Base-by-base conservation (phyloP, 2,329 filamentous ascomycete species). In the Neofusicoccum sp. region DNA sequence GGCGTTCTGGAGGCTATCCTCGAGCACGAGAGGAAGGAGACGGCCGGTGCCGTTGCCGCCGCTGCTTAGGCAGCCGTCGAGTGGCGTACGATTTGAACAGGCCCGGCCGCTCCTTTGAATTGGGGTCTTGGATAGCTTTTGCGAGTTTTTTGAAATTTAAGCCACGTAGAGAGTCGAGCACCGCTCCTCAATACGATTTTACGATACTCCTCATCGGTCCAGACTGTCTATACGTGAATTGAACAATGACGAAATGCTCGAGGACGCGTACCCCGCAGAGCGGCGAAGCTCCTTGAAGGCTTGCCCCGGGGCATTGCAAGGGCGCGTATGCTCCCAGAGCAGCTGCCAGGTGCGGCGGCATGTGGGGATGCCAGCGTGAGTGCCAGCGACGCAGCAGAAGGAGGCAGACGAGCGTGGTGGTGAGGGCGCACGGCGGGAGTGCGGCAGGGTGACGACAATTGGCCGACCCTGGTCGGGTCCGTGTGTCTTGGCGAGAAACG, bases 1-100 rank as follows among this genome's bases (percentile, higher is more conserved):
- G 75, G 72, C 30, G 76, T 82, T 12, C 74, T 86, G 26, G 79
- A 82, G 69, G 73, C 72, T 34, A 68, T 81, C 34, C 71, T 82
- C 6, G 79, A 80, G 69, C 74, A 74, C 58, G 79, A 81, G 70
- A 72, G 73, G 57, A 69, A 73, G 62, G 72, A 78, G 65, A 75
- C 76, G 12, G 72, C 73, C 28, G 70, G 75, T 63, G 75, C 74
- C 64, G 75, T 79, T 47, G 76, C 75, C 63, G 78, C 77, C 54
- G 76, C 77, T 60, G 73, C 73, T 45, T 60, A 60, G 44, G 40
- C 38, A 24, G 38, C 14, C 24, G 24, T 16, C 9, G 11, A 24
- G 28, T 16, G 9, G 43, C 16, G 26, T 34, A 20, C 11, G 30
- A 14, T 41, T 34, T 6, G 57, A 43, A 24, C 28, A n/a, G 58